Percentiles rank a stretch among this genome's conserved stretches.
Conservation (phyloP, 2,329 filamentous ascomycete species). For the Cladosporium phlei region DNA sequence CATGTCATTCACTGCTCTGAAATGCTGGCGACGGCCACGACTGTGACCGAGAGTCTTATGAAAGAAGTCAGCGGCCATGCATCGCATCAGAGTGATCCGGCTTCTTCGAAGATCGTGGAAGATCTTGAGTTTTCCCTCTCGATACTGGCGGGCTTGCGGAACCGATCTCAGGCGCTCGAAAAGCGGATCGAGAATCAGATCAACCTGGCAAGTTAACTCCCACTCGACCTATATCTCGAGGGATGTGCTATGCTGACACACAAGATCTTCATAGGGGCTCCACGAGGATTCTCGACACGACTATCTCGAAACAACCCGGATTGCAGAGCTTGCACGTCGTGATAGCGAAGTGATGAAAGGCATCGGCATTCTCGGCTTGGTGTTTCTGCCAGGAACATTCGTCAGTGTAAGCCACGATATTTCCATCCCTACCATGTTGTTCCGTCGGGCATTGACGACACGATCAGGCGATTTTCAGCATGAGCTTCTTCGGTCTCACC, state of each 20-base stretch:
- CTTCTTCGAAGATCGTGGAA: too few relatives aligned
- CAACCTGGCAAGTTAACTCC: slow-evolving; percentile 17
- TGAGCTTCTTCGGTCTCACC: neutral
- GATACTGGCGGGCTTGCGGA: neutral
- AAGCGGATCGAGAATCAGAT: slow-evolving; percentile 25
- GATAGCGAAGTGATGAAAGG: slow-evolving; percentile 22
- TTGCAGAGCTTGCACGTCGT: slow-evolving; percentile 17
- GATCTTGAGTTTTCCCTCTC: too few relatives aligned
- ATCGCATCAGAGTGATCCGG: too few relatives aligned
- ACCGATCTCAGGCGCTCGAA: slow-evolving; percentile 20
- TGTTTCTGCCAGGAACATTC: slow-evolving; percentile 25
- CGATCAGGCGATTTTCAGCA: slow-evolving; percentile 16
- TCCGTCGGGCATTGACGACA: neutral
- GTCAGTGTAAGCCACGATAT: slow-evolving; percentile 17
- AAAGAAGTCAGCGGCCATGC: too few relatives aligned
- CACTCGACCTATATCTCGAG: too few relatives aligned
- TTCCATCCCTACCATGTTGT: neutral
- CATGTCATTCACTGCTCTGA: too few relatives aligned
- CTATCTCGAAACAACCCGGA: slow-evolving; percentile 17
- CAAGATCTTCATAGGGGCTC: slow-evolving; percentile 16
- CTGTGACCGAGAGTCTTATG: too few relatives aligned
- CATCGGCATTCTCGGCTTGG: slow-evolving; percentile 21
- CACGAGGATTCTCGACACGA: slow-evolving; percentile 23
- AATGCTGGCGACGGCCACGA: too few relatives aligned
- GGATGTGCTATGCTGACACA: neutral